Evolutionary conservation across 2,329 filamentous ascomycete genomes (phyloP), one percentile per base, ranked within the genome.

Genomic region (Cercospora sp.): DNA sequence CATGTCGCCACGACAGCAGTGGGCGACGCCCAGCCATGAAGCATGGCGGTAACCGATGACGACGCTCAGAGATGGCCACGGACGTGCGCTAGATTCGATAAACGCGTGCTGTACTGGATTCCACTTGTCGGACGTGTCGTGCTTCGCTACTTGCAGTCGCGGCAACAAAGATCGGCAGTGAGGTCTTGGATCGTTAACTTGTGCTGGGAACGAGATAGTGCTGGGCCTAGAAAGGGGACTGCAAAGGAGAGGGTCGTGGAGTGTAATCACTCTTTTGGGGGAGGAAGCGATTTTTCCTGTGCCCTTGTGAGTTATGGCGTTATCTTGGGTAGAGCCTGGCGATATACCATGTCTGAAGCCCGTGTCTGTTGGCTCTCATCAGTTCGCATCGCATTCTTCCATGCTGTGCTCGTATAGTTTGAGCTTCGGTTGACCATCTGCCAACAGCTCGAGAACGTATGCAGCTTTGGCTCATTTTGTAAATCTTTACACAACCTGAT

Each of bases 11-110:
- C 42, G 12, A 68, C 67, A 31, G 59, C 26, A 18, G 55, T 20
- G 28, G 61, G 65, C 10, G 67, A 66, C 10, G 67, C 67, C 64
- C 64, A 68, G 18, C 67, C 67, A 45, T 65, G 55, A 5, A 68
- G 60, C 65, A 63, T 58, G 28, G 26, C 48, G 48, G 23, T 28
- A 16, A 28, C 28, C 18, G 18, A 26, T 53, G 48, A 20, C 5
- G 18, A 23, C 23, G 48, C 48, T 26, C 48, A 53, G 12, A 53
- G 12, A 30, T 8, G 20, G 12, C 48, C 48, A 53, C 48, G 48
- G 23, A 16, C 48, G 48, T 53, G 48, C 48, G 48, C 48, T 53
- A 2, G 20, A 28, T 16, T 26, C 48, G 48, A 26, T 53, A 12
- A 23, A 26, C 23, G 23, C 48, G 48, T 53, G 48, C 20, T 28